Evolutionary conservation across 352 stramenopile species (phyloP), one percentile per base, ranked within the genome.

Genomic region (Phytophthora pisi): DNA sequence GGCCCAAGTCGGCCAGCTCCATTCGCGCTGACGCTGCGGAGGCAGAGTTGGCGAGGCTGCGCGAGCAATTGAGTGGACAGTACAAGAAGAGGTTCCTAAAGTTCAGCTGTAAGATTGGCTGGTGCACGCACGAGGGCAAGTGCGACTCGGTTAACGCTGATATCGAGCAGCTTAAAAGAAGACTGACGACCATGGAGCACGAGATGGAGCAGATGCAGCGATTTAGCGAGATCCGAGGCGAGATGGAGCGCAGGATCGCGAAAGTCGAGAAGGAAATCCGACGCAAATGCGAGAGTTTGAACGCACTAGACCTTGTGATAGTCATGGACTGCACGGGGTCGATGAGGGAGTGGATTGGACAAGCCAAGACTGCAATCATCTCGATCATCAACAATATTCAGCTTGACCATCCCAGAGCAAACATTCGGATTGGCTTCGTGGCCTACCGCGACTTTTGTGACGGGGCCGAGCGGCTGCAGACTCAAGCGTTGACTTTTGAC

Each of bases 301-400:
- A 65, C 30, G 30, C 64, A 0, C 55, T 86, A 1, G 75, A 86
- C 5, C 58, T 86, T 8, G 78, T 86, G 34, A 72, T 83, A 16
- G 72, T 70, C 1, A 82, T 86, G 75, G 78, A 84, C 45, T 86
- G 75, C 46, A 86, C 78, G 15, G 26, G 11, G 0, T 86, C 75
- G 8, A 84, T 83, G 75, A 5, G 4, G 18, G 49, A 45, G 9
- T 86, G 69, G 70, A 86, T 84, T 31, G 1, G 46, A 1, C 4
- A 68, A 23, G 74, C 77, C 18, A 75, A 80, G 38, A 20, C 46
- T n/a, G 58, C 72, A 0, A 64, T 81, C 5, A 23, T 70, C 7
- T 56, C 52, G 4, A 80, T 84, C 45, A 82, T 86, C 38, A 50
- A 61, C 30, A 72, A 57, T 9, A 60, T 81, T 24, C 70, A 73